Conservation (phyloP, 345 rosid species). For the Aquilaria malaccensis region DNA sequence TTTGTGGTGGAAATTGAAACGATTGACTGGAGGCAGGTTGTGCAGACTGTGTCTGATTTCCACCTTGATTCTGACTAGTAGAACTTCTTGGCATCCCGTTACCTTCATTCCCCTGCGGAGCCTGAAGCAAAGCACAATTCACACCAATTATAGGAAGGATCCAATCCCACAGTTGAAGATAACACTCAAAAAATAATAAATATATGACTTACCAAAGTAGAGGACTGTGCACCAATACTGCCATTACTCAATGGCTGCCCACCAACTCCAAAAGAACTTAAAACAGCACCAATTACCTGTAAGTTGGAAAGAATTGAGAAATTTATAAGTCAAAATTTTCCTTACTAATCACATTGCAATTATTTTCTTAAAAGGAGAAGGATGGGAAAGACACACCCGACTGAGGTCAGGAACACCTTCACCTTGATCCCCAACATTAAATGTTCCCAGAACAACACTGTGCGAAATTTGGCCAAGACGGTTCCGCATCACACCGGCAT, state of each 20-base stretch:
- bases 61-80: slow-evolving; percentile 15
- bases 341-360: too few species aligned
- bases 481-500: slow-evolving; percentile 41
- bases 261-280: slow-evolving; percentile 75
- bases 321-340: too few species aligned
- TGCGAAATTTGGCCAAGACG: slow-evolving; percentile 68
- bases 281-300: slow-evolving; percentile 83
- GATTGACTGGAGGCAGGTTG: slow-evolving; percentile 26
- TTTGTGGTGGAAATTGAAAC: slow-evolving; percentile 48
- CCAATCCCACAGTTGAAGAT: background rate
- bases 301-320: slow-evolving; percentile 7
- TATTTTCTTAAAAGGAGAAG: too few species aligned
- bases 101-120: slow-evolving; percentile 40
- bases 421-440: slow-evolving; percentile 73
- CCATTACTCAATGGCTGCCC: slow-evolving; percentile 42
- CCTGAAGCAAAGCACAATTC: slow-evolving; percentile 1
- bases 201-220: slow-evolving; percentile 40
- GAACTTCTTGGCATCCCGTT: slow-evolving; percentile 20
- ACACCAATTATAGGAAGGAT: background rate
- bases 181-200: background rate
- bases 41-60: slow-evolving; percentile 41
- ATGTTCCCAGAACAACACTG: slow-evolving; percentile 72
- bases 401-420: slow-evolving; percentile 59
- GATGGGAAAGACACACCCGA: slow-evolving; percentile 33
- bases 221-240: slow-evolving; percentile 23